These are phyloP conservation scores for Cadophora luteo-olivacea DNA, from an alignment of 2,329 filamentous ascomycete genomes.

Conservation along the genomic window DNA sequence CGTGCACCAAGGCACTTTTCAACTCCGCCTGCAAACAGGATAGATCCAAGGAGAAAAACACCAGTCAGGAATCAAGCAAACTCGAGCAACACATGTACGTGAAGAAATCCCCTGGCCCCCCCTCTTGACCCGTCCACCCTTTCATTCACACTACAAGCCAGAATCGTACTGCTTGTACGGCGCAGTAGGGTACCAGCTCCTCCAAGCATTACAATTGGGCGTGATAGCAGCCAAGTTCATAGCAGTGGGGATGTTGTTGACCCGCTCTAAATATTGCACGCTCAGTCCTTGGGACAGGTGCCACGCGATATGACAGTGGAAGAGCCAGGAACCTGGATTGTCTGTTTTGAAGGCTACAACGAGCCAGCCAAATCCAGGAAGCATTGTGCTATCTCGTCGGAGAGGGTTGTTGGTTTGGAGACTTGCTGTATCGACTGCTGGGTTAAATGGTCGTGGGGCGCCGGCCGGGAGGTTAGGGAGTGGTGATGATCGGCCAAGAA, in stretches of 20 bases:
- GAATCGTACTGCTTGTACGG: slow-evolving; percentile 24
- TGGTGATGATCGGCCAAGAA: slow-evolving; percentile 48
- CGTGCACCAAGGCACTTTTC: neutral
- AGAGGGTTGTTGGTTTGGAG: slow-evolving; percentile 53
- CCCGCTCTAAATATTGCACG: slow-evolving; percentile 28
- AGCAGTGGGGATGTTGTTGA: slow-evolving; percentile 11
- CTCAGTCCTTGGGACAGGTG: slow-evolving; percentile 25
- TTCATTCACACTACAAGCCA: slow-evolving; percentile 5
- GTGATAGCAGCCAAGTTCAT: slow-evolving; percentile 11
- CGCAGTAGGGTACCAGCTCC: slow-evolving; percentile 18
- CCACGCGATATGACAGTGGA: slow-evolving; percentile 53
- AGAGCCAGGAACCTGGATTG: slow-evolving; percentile 57
- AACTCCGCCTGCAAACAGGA: neutral
- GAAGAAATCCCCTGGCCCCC: neutral
- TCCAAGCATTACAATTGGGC: slow-evolving; percentile 20
- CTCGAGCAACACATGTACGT: neutral
- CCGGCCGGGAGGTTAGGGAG: slow-evolving; percentile 52
- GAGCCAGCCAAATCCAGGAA: slow-evolving; percentile 52
- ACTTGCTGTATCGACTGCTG: slow-evolving; percentile 38
- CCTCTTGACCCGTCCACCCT: neutral
- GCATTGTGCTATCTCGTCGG: slow-evolving; percentile 56
- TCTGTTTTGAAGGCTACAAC: slow-evolving; percentile 56
- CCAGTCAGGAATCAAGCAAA: neutral
- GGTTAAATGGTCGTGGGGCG: neutral
- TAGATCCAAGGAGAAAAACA: neutral